Conservation (phyloP, 2,329 filamentous ascomycete genomes). For the Cryphonectria radicalis region DNA sequence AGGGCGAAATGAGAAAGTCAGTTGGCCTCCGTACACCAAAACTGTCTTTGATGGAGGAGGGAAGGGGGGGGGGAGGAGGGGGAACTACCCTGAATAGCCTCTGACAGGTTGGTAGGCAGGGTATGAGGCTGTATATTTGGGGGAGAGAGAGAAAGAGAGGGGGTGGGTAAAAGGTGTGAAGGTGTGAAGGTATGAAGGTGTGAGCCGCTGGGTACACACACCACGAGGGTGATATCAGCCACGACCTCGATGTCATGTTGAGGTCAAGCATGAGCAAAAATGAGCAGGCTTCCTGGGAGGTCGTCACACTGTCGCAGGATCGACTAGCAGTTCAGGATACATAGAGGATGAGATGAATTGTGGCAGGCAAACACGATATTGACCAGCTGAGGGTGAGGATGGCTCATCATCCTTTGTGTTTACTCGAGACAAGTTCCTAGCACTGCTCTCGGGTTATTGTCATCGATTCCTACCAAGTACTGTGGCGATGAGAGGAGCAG, state of each 20-base stretch:
- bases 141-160: neutral
- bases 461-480: conserved; percentile 4
- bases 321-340: conserved; percentile 9
- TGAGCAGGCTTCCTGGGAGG: neutral
- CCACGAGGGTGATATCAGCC: conserved; percentile 28
- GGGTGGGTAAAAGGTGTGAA: conserved; percentile 6
- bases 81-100: conserved; percentile 4
- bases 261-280: conserved; percentile 21
- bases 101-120: conserved; percentile 13
- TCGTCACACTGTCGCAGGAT: neutral
- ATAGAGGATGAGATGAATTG: conserved; percentile 15
- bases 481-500: conserved; percentile 8
- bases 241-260: conserved; percentile 25
- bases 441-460: conserved; percentile 5
- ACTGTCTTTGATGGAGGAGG: neutral
- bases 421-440: neutral
- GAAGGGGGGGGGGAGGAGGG: no score
- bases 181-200: neutral
- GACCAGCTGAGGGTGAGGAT: neutral
- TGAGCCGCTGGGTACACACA: conserved; percentile 21
- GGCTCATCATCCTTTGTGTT: neutral
- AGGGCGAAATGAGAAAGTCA: conserved; percentile 12
- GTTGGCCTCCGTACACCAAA: conserved; percentile 12
- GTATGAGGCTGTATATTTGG: conserved; percentile 27
- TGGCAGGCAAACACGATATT: neutral